Evolutionary conservation across 805 yeast species (phyloP).

Genomic region (Candida sonorensis): DNA sequence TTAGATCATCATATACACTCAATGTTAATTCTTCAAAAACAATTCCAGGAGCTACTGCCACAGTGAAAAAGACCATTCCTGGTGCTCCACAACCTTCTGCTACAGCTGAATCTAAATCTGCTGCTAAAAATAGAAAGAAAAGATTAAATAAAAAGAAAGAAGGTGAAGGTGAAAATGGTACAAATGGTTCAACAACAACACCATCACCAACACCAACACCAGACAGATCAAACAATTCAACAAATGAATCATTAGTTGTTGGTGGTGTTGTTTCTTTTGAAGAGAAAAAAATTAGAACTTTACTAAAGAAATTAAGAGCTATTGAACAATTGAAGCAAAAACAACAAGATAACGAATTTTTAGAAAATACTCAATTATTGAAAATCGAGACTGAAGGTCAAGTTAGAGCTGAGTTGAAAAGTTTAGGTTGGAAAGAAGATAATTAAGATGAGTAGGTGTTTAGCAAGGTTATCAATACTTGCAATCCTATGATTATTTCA

Average conservation of each 20-base stretch:
- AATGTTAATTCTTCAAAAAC: too few species aligned
- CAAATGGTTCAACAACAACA: slow-evolving; percentile 3
- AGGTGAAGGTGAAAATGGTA: slow-evolving; percentile 5
- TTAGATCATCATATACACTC: slow-evolving; percentile 52
- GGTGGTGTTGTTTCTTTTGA: slow-evolving; percentile 69
- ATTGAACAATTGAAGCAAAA: slow-evolving; percentile 84
- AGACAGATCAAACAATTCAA: too few species aligned
- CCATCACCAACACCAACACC: slow-evolving; percentile 6
- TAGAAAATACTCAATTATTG: slow-evolving; percentile 88
- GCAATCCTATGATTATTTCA: too few species aligned
- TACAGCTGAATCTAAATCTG: slow-evolving; percentile 49
- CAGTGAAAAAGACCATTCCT: slow-evolving; percentile 39
- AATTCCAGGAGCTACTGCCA: slow-evolving; percentile 24
- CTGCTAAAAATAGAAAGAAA: slow-evolving; percentile 70
- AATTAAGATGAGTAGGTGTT: too few species aligned
- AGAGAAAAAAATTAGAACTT: slow-evolving; percentile 86
- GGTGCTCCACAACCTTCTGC: slow-evolving; percentile 41
- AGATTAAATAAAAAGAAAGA: slow-evolving; percentile 51
- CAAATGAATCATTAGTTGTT: slow-evolving; percentile 39
- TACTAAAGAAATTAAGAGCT: slow-evolving; percentile 92
- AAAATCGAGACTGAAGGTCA: slow-evolving; percentile 84
- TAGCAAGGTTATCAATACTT: too few species aligned
- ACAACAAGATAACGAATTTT: slow-evolving; percentile 72
- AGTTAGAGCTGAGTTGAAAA: slow-evolving; percentile 65
- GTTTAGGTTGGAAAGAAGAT: slow-evolving; percentile 55